Evolutionary conservation across 1,284 basidiomycete genomes (phyloP).

Genomic region (Moesziomyces sp.): DNA sequence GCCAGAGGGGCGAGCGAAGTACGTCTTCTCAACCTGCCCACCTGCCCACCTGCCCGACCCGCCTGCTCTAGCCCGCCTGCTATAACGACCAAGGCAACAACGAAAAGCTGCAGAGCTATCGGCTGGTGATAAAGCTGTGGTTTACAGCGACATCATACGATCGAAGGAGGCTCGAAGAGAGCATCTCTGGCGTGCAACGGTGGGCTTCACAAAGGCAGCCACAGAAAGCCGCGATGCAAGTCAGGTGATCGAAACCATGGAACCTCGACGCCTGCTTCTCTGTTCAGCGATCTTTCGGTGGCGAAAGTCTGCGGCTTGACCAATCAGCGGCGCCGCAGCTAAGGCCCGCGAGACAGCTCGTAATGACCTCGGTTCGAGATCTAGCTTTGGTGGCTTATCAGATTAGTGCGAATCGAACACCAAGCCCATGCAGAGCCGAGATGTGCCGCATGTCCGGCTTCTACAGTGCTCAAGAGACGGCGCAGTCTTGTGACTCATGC

Average conservation of each 20-base stretch:
- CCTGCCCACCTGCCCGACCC: too few relatives aligned
- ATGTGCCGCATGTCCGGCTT: background rate
- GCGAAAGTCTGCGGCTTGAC: background rate
- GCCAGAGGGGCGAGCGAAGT: too few relatives aligned
- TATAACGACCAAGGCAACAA: too few relatives aligned
- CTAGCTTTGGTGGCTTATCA: conserved; percentile 7
- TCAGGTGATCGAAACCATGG: background rate
- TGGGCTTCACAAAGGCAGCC: too few relatives aligned
- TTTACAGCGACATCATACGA: too few relatives aligned
- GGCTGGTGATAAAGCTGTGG: too few relatives aligned
- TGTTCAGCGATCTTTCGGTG: background rate
- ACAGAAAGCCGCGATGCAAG: too few relatives aligned
- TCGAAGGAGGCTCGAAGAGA: too few relatives aligned
- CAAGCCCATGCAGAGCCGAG: background rate
- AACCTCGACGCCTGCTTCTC: background rate
- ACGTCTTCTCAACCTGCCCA: too few relatives aligned
- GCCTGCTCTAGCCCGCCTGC: too few relatives aligned
- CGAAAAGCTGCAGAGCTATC: too few relatives aligned
- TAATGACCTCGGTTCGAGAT: background rate
- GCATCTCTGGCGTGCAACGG: too few relatives aligned
- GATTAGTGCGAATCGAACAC: conserved; percentile 20
- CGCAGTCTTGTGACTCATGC: background rate
- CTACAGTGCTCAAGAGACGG: background rate
- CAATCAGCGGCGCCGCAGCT: background rate
- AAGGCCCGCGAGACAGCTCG: background rate